phyloP scores from a whole-genome alignment of 1,284 basidiomycete genomes.

The Baeospora myosura region DNA sequence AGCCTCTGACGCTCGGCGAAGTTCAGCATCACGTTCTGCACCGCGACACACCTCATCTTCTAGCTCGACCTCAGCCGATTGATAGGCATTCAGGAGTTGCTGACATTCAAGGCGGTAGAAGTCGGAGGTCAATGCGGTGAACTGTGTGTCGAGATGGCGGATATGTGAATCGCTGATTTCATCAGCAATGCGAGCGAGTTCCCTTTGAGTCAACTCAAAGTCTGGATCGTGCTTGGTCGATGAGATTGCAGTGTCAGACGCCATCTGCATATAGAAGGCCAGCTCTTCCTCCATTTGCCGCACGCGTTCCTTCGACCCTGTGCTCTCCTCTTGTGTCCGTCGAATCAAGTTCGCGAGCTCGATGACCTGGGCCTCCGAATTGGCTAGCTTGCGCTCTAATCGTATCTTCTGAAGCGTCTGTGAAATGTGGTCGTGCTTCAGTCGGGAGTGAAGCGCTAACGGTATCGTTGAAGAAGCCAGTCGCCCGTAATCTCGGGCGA shows the following conservation, averaged over 20 bases:
- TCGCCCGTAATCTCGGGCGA: conserved; percentile 52
- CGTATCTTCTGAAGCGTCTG: conserved; percentile 41
- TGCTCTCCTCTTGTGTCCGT: conserved; percentile 45
- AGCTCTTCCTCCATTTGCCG: conserved; percentile 35
- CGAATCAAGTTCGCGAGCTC: conserved; percentile 60
- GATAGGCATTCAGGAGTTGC: conserved; percentile 25
- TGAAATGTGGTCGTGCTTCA: conserved; percentile 34
- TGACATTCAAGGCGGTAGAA: conserved; percentile 29
- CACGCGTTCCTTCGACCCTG: conserved; percentile 34
- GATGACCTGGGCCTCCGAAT: conserved; percentile 57
- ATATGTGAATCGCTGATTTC: no score
- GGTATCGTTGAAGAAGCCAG: conserved; percentile 47
- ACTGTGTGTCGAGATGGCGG: conserved; percentile 1
- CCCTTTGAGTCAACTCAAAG: conserved; percentile 4
- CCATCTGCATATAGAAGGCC: conserved; percentile 22
- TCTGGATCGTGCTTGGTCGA: conserved; percentile 7
- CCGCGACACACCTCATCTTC: conserved; percentile 24
- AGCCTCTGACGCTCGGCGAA: conserved; percentile 29
- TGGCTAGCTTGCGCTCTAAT: conserved; percentile 59
- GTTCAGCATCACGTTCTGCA: conserved; percentile 29
- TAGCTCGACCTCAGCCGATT: conserved; percentile 20
- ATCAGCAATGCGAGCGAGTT: neutral
- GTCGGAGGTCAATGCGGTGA: conserved; percentile 17
- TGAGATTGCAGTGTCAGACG: conserved; percentile 14
- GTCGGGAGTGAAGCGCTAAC: conserved; percentile 27